Conservation (phyloP, 1,139 yeast genomes). For the Lodderomyces parapsilosis region DNA sequence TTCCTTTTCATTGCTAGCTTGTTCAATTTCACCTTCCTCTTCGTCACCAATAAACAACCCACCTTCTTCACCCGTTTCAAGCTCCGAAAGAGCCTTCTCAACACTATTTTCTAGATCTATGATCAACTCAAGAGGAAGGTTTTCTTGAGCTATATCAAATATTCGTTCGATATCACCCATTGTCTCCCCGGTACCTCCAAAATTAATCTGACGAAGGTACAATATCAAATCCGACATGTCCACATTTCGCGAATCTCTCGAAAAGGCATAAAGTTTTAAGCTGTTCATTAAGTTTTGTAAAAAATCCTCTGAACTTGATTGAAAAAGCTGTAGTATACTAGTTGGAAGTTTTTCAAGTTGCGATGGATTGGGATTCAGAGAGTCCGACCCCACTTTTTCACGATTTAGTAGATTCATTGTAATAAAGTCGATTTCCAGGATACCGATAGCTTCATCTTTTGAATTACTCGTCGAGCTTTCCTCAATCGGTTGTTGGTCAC, state of each 20-base stretch:
- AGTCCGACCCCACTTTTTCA: neutral
- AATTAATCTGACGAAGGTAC: constrained; percentile 33
- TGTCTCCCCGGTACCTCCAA: constrained; percentile 19
- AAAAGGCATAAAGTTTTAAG: constrained; percentile 34
- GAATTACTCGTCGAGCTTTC: neutral
- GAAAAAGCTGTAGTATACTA: constrained; percentile 14
- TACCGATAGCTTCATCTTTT: neutral
- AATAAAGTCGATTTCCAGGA: constrained; percentile 7
- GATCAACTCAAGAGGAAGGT: constrained; percentile 38
- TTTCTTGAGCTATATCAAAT: constrained; percentile 33
- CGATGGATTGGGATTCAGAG: neutral
- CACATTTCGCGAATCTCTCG: constrained; percentile 28
- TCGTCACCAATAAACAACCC: neutral
- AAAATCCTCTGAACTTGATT: constrained; percentile 28
- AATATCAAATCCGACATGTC: constrained; percentile 36
- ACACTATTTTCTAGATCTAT: constrained; percentile 35
- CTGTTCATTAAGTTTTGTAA: constrained; percentile 33
- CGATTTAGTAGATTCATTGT: constrained; percentile 6
- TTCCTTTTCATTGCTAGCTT: neutral
- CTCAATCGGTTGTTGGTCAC: neutral
- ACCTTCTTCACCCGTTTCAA: constrained; percentile 2
- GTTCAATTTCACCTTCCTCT: neutral
- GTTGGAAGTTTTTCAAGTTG: neutral
- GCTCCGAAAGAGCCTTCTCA: constrained; percentile 11
- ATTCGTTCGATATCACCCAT: constrained; percentile 22